A percentile compares a stretch with the other conserved stretches of the same genome.
These are phyloP conservation scores for Quercus lobata DNA, from an alignment of 331 rosid genomes.

Conservation along the genomic window DNA sequence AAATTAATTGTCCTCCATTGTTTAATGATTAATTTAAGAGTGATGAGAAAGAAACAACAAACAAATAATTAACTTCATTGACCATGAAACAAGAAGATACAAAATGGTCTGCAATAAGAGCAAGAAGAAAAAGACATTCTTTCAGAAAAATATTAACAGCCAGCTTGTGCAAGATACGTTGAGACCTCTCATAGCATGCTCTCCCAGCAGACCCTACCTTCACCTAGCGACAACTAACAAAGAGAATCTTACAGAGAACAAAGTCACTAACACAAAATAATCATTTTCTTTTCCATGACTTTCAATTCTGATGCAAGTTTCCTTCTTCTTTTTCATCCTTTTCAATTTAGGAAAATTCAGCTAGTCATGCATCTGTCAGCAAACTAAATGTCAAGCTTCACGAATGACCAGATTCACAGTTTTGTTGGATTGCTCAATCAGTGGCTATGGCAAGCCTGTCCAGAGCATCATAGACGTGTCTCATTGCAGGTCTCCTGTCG, in stretches of 20 bases:
- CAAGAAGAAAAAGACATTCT: conserved; percentile 16
- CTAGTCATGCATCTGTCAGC: neutral
- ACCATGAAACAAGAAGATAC: conserved; percentile 3
- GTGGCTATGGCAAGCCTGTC: conserved; percentile 54
- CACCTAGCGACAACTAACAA: conserved; percentile 11
- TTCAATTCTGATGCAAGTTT: conserved; percentile 21
- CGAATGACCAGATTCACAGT: conserved; percentile 26
- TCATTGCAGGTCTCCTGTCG: conserved; percentile 86
- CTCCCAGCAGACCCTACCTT: conserved; percentile 14
- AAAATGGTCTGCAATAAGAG: neutral
- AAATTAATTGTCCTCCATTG: neutral
- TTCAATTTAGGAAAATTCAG: neutral
- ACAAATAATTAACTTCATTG: conserved; percentile 15
- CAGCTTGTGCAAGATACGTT: conserved; percentile 3
- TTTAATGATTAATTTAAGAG: neutral
- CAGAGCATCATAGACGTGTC: conserved; percentile 77
- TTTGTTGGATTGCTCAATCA: conserved; percentile 37
- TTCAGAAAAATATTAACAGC: conserved; percentile 6
- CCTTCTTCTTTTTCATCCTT: neutral
- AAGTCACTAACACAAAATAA: conserved; percentile 20
- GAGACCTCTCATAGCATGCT: conserved; percentile 16
- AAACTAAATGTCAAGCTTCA: conserved; percentile 29
- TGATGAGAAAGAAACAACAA: neutral
- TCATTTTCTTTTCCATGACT: conserved; percentile 17
- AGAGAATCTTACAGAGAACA: conserved; percentile 11